These are phyloP conservation scores for Xylariaceae sp. DNA, from an alignment of 2,329 filamentous ascomycete genomes.

Conservation along the genomic window DNA sequence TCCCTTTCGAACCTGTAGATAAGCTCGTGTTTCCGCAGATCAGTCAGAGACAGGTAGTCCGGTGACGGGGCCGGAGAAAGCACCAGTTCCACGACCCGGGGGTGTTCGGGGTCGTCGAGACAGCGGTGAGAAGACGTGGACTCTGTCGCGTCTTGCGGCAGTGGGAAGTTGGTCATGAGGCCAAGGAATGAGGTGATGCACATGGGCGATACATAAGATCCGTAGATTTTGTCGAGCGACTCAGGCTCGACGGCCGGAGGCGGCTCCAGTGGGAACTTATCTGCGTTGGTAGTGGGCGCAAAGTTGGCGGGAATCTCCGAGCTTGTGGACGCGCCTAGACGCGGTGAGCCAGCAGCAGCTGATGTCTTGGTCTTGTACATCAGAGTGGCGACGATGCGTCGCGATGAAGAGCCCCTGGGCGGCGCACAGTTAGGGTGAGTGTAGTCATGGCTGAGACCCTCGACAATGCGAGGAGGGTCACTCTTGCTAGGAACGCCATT, in stretches of 20 bases:
- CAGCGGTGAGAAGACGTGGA: slow-evolving; percentile 59
- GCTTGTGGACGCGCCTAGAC: slow-evolving; percentile 35
- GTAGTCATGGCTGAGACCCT: slow-evolving; percentile 57
- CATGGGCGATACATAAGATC: slow-evolving; percentile 59
- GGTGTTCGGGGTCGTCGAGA: slow-evolving; percentile 55
- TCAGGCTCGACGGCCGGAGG: slow-evolving; percentile 49
- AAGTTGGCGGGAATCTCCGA: slow-evolving; percentile 48
- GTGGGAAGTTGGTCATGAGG: slow-evolving; percentile 58
- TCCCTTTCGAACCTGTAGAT: slow-evolving; percentile 81
- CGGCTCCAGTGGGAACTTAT: slow-evolving; percentile 56
- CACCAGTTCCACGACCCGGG: slow-evolving; percentile 61
- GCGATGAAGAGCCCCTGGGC: slow-evolving; percentile 40
- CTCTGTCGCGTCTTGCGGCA: slow-evolving; percentile 46
- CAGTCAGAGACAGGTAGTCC: slow-evolving; percentile 60
- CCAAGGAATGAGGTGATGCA: slow-evolving; percentile 63
- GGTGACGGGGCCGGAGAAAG: slow-evolving; percentile 56
- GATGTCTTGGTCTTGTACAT: slow-evolving; percentile 51
- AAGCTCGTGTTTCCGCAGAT: slow-evolving; percentile 73
- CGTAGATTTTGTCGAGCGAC: slow-evolving; percentile 60
- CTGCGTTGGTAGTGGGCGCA: slow-evolving; percentile 53
- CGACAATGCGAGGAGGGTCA: slow-evolving; percentile 51
- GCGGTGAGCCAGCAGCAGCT: slow-evolving; percentile 32
- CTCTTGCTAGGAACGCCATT: slow-evolving; percentile 57
- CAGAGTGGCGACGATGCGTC: slow-evolving; percentile 56
- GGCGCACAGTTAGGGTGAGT: slow-evolving; percentile 60